phyloP scores from a whole-genome alignment of 495 filamentous ascomycete species.

The Cladorrhinum samala region DNA sequence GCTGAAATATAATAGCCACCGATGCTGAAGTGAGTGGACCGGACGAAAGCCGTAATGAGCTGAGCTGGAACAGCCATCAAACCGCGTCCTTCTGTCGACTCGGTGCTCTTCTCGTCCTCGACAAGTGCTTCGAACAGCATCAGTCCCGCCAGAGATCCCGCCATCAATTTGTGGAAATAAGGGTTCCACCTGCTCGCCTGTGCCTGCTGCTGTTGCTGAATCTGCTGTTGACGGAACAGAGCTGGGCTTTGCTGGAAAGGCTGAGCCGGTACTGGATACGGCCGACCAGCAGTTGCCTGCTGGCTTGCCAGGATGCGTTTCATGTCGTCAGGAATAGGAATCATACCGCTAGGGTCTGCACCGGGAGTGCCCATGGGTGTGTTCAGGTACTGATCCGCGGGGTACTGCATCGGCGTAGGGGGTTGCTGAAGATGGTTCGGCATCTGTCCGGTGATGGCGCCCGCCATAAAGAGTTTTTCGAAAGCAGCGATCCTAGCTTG shows the following conservation, averaged over 20 bases:
- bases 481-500: constrained; percentile 63
- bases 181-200: constrained; percentile 40
- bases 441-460: constrained; percentile 43
- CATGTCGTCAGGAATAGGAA: constrained; percentile 72
- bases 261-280: constrained; percentile 40
- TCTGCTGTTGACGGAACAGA: constrained; percentile 43
- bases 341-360: constrained; percentile 57
- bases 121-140: constrained; percentile 80
- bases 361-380: constrained; percentile 28
- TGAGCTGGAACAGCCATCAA: constrained; percentile 62
- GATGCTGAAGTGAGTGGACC: constrained; percentile 36
- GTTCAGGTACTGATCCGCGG: constrained; percentile 24
- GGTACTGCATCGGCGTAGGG: constrained; percentile 43
- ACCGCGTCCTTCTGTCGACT: constrained; percentile 58
- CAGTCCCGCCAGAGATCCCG: constrained; percentile 82
- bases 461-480: constrained; percentile 60
- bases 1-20: constrained; percentile 42
- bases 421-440: constrained; percentile 44
- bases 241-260: constrained; percentile 29
- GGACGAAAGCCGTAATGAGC: constrained; percentile 39
- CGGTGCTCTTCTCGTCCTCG: constrained; percentile 50
- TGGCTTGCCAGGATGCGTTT: constrained; percentile 56
- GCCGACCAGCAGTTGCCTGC: constrained; percentile 34
- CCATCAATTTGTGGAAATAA: constrained; percentile 71
- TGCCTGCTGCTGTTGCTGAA: constrained; percentile 38